phyloP scores from a whole-genome alignment of 768 basidiomycete genomes.

The Boletus huronensis region DNA sequence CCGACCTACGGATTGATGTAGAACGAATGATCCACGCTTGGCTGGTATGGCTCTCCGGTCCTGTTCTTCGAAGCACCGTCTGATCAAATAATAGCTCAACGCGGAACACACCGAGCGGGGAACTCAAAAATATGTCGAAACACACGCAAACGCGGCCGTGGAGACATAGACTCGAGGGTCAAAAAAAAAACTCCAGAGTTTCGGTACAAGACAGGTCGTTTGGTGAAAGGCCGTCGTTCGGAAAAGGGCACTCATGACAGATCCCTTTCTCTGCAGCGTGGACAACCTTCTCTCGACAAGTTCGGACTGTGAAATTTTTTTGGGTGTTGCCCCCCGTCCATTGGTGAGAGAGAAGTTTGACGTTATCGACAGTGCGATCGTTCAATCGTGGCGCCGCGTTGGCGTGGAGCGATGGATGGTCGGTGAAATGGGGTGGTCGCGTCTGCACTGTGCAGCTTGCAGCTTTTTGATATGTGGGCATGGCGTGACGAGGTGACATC shows the following conservation, averaged over 20 bases:
- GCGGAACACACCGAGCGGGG: background rate
- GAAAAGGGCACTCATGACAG: slow-evolving; percentile 3
- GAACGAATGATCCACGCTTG: slow-evolving; percentile 11
- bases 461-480: background rate
- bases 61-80: background rate
- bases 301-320: slow-evolving; percentile 18
- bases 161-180: background rate
- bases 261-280: slow-evolving; percentile 8
- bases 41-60: slow-evolving; percentile 3
- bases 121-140: slow-evolving; percentile 3
- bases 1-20: background rate
- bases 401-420: slow-evolving; percentile 6
- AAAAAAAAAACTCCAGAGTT: background rate
- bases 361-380: slow-evolving; percentile 15
- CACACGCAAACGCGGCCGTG: background rate
- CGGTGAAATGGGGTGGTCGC: slow-evolving; percentile 12
- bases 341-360: slow-evolving; percentile 13
- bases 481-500: background rate
- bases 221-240: background rate
- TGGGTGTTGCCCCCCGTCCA: background rate
- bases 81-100: slow-evolving; percentile 13
- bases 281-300: slow-evolving; percentile 9
- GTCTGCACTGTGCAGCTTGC: background rate
- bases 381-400: slow-evolving; percentile 6
- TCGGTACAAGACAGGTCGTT: background rate